Evolutionary conservation across 139 green algal species (phyloP), one percentile per base, ranked within the genome.

Genomic region (Picochlorum sp.): DNA sequence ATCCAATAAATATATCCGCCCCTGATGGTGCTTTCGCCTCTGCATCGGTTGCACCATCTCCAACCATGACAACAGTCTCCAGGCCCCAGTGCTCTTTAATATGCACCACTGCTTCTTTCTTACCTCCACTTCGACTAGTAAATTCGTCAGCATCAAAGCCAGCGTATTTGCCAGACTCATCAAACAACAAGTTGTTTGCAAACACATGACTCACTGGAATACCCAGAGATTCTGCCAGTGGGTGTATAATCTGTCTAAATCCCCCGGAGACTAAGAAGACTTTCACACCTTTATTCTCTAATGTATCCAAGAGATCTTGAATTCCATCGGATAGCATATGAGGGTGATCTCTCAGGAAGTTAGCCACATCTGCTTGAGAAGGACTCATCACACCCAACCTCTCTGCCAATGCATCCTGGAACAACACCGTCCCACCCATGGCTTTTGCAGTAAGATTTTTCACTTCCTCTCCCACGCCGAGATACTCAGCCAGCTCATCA

Each of bases 211-310:
- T 31, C 0, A 72, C 11, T 0, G 90, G 88, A 37, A 99, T 95
- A 58, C 67, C 70, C 23, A 99, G 79, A 7, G 71, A 70, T 23
- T 88, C 77, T 7, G 93, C 93, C n/a, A 96, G 85, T 7, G 94
- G 94, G 60, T 95, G 68, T 57, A 98, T 97, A 61, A 98, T 90
- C 9, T 84, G 69, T 10, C 89, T 66, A 75, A 99, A 99, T 18
- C 94, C 94, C 1, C 94, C 94, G 30, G 87, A 96, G 52, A 99
- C 90, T 20, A 99, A 81, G 70, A 90, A 98, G 13, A 99, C 88
- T 2, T 73, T 60, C 34, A 84, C 87, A 34, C 81, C 83, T 4
- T 75, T 73, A 0, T 60, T 51, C 8, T 83, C 75, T 23, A 98
- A 68, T 30, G 49, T 11, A 6, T 60, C 7, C 34, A 97, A 78